phyloP scores from a whole-genome alignment of 164 flowering plant genomes.

The Macadamia tetraphylla region DNA sequence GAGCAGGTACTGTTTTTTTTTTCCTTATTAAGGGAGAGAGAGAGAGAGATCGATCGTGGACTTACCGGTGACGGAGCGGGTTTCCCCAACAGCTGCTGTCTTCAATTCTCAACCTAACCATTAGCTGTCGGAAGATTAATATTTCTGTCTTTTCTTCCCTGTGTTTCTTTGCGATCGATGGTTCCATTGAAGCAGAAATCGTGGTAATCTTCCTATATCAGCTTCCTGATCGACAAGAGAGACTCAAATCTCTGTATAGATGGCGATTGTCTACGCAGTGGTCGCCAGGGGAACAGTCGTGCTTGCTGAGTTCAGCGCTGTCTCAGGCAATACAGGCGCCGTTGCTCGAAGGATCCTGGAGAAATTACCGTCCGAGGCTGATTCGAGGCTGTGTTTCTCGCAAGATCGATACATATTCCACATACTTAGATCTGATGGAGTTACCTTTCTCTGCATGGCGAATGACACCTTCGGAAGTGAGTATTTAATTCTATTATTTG shows the following conservation, averaged over 20 bases:
- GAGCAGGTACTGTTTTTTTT: no score
- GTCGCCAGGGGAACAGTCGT: slow-evolving; percentile 88
- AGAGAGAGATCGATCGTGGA: background rate
- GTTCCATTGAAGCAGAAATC: no score
- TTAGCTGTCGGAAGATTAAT: background rate
- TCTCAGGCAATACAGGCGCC: slow-evolving; percentile 85
- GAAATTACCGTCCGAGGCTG: slow-evolving; percentile 63
- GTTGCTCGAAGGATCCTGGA: slow-evolving; percentile 78
- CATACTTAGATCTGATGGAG: slow-evolving; percentile 72
- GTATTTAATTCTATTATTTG: slow-evolving; percentile 9
- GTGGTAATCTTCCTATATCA: background rate
- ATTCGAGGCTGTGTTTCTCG: slow-evolving; percentile 82
- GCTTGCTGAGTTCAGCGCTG: slow-evolving; percentile 89
- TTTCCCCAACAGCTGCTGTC: background rate
- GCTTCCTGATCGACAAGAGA: no score
- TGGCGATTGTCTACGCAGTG: slow-evolving; percentile 92
- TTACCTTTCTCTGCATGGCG: slow-evolving; percentile 90
- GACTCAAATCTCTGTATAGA: slow-evolving; percentile 10
- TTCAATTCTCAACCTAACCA: background rate
- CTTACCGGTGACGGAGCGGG: background rate
- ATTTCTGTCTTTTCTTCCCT: background rate
- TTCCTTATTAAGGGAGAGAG: no score
- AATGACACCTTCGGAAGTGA: slow-evolving; percentile 91
- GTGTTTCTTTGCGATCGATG: background rate
- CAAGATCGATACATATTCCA: slow-evolving; percentile 93